Evolutionary conservation across 352 stramenopile genomes (phyloP).

Genomic region (Aphanomyces euteiches): DNA sequence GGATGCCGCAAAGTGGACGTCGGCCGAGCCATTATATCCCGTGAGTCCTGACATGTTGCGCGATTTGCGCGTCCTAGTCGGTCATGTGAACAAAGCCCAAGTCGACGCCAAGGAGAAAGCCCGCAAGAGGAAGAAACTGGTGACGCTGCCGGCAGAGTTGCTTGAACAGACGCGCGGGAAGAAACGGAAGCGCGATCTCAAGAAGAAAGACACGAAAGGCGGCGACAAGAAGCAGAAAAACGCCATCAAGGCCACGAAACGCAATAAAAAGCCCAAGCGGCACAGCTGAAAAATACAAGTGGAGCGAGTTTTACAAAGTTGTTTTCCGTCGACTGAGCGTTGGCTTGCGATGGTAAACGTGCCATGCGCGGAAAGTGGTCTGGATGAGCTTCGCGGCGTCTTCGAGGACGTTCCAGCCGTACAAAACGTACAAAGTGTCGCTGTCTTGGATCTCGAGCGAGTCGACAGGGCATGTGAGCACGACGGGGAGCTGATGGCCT

Average conservation of each 20-base stretch:
- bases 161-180: constrained; percentile 60
- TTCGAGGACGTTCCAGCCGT: constrained; percentile 68
- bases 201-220: constrained; percentile 46
- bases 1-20: constrained; percentile 20
- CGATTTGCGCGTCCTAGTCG: constrained; percentile 17
- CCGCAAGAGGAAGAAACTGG: constrained; percentile 32
- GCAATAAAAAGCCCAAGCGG: constrained; percentile 32
- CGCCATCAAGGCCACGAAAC: constrained; percentile 33
- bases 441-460: constrained; percentile 43
- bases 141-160: constrained; percentile 54
- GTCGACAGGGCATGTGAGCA: constrained; percentile 63
- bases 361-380: constrained; percentile 33
- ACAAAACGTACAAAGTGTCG: constrained; percentile 68
- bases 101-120: constrained; percentile 26
- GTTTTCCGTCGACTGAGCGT: background rate
- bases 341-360: background rate
- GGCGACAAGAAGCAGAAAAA: constrained; percentile 9
- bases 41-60: constrained; percentile 10
- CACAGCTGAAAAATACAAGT: constrained; percentile 4
- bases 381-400: constrained; percentile 59
- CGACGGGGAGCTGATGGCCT: constrained; percentile 47
- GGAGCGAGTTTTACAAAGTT: background rate
- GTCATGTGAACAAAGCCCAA: constrained; percentile 30
- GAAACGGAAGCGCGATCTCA: constrained; percentile 36
- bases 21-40: constrained; percentile 13